Base-by-base conservation (phyloP, 1,284 basidiomycete species). In the Ustilago trichophora region DNA sequence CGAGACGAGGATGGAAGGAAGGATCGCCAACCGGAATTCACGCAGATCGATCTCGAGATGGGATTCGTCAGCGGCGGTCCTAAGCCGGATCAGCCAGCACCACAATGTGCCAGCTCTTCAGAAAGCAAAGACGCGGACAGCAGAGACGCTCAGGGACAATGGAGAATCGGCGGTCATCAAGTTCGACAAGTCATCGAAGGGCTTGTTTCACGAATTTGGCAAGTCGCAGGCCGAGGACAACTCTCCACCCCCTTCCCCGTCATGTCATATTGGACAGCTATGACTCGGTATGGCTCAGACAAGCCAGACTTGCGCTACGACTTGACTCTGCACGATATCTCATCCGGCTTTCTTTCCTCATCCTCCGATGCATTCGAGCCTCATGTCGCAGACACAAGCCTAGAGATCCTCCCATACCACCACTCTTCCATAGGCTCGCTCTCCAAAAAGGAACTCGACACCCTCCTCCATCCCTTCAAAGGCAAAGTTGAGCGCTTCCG, bases 41-140 rank as follows among this genome's bases (percentile, higher is more conserved):
- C 94, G 18, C 93, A 97, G 83, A 86, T 97, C 65, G 94, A 97
- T 87, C 83, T 97, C 66, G 94, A 97, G 83, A 94, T 97, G 91
- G 92, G 90, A 3, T 97, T 91, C 82, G 89, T 96, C 22, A 89
- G 89, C 18, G 96, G 93, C 11, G 72, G 80, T 3, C 62, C 80
- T 83, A 87, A 60, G 85, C 90, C 37, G 18, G n/a, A 25, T 8
- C 3, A 25, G 11, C 24, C 44, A 32, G n/a, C 6, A 11, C 3
- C 36, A 22, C 9, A 32, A 16, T 46, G 45, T 6, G 8, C 36
- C 15, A 13, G 15, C 16, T n/a, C 5, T 9, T 18, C 24, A 8
- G 29, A 18, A 18, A 21, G 22, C 5, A 5, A 21, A 12, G 15
- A 15, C 6, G 26, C 12, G 6, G 67, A 64, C 19, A 16, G 21